These are phyloP conservation scores for Mycena chlorophos DNA, from an alignment of 768 basidiomycete species.

Conservation along the genomic window DNA sequence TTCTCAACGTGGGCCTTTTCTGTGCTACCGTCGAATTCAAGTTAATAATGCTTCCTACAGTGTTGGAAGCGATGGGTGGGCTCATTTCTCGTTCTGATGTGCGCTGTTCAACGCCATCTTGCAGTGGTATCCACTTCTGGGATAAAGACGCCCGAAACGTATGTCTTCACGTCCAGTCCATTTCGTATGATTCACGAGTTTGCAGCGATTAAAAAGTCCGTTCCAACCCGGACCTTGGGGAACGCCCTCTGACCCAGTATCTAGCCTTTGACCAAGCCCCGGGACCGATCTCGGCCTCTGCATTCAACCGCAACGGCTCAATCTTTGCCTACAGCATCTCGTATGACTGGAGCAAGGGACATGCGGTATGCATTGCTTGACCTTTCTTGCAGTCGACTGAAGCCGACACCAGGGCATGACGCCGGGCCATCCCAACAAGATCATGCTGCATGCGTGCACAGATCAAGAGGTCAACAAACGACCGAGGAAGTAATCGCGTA, in stretches of 20 bases:
- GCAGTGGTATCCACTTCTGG: slow-evolving; percentile 56
- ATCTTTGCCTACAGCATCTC: slow-evolving; percentile 92
- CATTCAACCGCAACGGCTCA: slow-evolving; percentile 83
- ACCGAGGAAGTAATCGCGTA: slow-evolving; percentile 39
- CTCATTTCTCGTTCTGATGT: background rate
- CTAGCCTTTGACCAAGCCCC: slow-evolving; percentile 73
- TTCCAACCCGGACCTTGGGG: slow-evolving; percentile 1
- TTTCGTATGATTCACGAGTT: background rate
- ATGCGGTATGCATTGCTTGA: slow-evolving; percentile 29
- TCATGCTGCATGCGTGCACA: slow-evolving; percentile 82
- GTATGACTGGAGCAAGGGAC: slow-evolving; percentile 93
- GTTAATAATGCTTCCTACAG: too few species aligned
- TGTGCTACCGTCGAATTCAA: slow-evolving; percentile 27
- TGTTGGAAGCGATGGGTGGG: too few species aligned
- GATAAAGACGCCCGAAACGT: slow-evolving; percentile 96
- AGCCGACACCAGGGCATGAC: slow-evolving; percentile 35
- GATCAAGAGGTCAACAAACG: slow-evolving; percentile 81
- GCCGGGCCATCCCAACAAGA: slow-evolving; percentile 65
- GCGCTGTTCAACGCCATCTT: background rate
- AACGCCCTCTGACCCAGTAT: background rate
- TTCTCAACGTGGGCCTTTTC: slow-evolving; percentile 63
- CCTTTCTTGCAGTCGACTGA: background rate
- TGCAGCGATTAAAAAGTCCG: background rate
- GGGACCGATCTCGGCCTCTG: slow-evolving; percentile 77
- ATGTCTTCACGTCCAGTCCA: slow-evolving; percentile 18